Conservation (phyloP, 1,284 basidiomycete genomes). For the Ganoderma meredithae region DNA sequence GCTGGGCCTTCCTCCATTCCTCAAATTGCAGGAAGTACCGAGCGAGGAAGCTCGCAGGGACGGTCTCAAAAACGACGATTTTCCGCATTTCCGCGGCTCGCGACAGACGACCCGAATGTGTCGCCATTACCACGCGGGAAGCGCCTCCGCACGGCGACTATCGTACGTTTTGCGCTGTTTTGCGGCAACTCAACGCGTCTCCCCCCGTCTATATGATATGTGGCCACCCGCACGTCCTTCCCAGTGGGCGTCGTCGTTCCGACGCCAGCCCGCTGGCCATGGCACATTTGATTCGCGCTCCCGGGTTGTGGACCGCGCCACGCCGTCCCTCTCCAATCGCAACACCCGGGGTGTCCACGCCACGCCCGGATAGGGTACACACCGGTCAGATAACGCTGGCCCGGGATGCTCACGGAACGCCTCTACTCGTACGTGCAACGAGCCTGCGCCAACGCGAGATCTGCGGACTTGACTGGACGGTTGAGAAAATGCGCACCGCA, state of each 20-base stretch:
- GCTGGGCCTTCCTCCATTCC: neutral
- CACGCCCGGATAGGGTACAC: neutral
- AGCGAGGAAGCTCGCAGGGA: neutral
- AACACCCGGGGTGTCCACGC: neutral
- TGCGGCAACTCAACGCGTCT: too few relatives aligned
- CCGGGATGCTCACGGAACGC: conserved; percentile 6
- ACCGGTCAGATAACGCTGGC: conserved; percentile 5
- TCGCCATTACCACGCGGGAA: neutral
- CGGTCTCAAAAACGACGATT: neutral
- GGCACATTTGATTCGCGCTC: neutral
- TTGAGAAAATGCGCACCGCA: neutral
- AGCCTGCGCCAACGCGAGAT: neutral
- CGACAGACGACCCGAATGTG: neutral
- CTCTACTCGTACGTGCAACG: neutral
- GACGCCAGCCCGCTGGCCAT: neutral
- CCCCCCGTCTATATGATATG: too few relatives aligned
- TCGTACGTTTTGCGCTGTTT: neutral
- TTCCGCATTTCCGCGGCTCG: neutral
- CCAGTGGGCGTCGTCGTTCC: conserved; percentile 4
- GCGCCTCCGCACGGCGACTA: neutral
- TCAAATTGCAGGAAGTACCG: neutral
- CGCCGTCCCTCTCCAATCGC: neutral
- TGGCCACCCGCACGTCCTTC: neutral
- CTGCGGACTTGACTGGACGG: neutral
- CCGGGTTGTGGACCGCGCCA: neutral